phyloP scores from a whole-genome alignment of 2,329 filamentous ascomycete species.

The Trichoderma hamatum region DNA sequence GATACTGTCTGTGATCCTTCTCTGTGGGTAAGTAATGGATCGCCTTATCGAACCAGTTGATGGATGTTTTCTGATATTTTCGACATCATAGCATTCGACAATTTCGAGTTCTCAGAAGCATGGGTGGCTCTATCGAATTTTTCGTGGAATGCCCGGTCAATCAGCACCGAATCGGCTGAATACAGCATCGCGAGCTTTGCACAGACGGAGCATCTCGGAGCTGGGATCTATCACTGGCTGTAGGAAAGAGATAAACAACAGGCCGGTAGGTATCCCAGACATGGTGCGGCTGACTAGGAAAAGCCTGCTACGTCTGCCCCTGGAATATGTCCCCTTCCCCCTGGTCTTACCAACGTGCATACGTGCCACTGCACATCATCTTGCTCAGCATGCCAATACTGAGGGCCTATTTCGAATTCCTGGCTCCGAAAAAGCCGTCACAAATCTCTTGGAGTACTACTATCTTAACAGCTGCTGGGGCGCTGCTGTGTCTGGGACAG shows the following conservation, averaged over 20 bases:
- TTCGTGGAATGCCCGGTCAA: constrained; percentile 35
- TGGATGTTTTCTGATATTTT: neutral
- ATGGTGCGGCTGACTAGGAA: constrained; percentile 66
- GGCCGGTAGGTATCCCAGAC: constrained; percentile 56
- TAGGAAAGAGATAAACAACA: constrained; percentile 51
- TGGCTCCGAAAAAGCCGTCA: constrained; percentile 60
- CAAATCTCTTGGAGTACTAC: constrained; percentile 66
- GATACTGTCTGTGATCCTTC: constrained; percentile 43
- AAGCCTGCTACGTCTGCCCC: constrained; percentile 62
- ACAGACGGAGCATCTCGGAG: constrained; percentile 60
- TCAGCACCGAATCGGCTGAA: constrained; percentile 26
- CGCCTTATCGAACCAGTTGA: neutral
- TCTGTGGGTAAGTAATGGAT: constrained; percentile 39
- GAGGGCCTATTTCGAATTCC: constrained; percentile 66
- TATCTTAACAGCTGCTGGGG: constrained; percentile 52
- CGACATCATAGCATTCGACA: constrained; percentile 30
- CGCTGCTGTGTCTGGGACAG: constrained; percentile 58
- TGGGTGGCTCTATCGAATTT: constrained; percentile 45
- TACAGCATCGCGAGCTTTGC: constrained; percentile 34
- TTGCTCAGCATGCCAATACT: constrained; percentile 59
- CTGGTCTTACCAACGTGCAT: constrained; percentile 67
- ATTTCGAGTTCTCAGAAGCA: constrained; percentile 37
- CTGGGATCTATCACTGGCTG: constrained; percentile 51
- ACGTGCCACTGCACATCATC: constrained; percentile 66
- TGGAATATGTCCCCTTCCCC: constrained; percentile 59